Evolutionary conservation across 805 yeast species (phyloP).

Genomic region (Pichia rugopelliculosa): DNA sequence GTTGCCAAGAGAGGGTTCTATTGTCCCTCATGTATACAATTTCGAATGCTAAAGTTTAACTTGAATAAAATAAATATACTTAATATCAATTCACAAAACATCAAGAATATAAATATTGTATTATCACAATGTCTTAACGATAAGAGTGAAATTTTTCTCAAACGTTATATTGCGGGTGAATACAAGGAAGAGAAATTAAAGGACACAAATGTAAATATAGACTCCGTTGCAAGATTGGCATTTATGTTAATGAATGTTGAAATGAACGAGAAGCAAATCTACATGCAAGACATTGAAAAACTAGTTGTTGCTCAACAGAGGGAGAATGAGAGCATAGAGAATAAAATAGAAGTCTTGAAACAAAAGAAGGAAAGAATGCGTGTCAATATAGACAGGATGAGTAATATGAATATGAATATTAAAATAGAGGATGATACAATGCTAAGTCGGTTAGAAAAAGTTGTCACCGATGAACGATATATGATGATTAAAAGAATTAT

Average conservation of each 20-base stretch:
- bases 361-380: neutral
- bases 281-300: neutral
- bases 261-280: neutral
- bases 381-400: neutral
- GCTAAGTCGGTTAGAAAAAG: neutral
- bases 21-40: slow-evolving; percentile 25
- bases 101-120: slow-evolving; percentile 19
- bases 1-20: slow-evolving; percentile 7
- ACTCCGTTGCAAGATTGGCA: slow-evolving; percentile 24
- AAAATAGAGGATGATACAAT: neutral
- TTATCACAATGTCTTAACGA: slow-evolving; percentile 22
- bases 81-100: slow-evolving; percentile 14
- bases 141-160: slow-evolving; percentile 14
- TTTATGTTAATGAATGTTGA: slow-evolving; percentile 27
- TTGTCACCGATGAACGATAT: neutral
- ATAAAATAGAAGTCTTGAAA: neutral
- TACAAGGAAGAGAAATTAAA: neutral
- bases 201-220: slow-evolving; percentile 12
- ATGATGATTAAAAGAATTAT: neutral
- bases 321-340: slow-evolving; percentile 12
- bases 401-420: neutral
- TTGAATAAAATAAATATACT: slow-evolving; percentile 18
- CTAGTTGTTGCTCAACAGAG: neutral
- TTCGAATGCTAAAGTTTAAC: slow-evolving; percentile 19
- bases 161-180: slow-evolving; percentile 12